These are phyloP conservation scores for Rhizophora apiculata DNA, from an alignment of 345 rosid genomes.

Conservation along the genomic window DNA sequence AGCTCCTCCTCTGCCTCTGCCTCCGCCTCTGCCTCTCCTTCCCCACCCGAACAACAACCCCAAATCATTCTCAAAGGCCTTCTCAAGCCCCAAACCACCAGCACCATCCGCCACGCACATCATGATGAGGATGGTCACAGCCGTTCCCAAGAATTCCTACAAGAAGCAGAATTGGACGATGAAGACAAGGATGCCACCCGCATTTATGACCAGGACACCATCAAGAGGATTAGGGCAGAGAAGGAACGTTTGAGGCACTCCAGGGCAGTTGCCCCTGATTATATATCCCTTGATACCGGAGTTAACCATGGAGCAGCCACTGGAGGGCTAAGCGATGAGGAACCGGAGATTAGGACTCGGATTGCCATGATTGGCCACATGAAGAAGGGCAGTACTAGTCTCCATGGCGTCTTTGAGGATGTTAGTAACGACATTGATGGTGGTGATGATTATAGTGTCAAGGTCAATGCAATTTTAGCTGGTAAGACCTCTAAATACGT, in stretches of 20 bases:
- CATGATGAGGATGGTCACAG: no score
- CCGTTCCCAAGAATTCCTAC: neutral
- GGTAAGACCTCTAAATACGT: no score
- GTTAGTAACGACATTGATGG: constrained; percentile 8
- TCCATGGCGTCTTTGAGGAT: constrained; percentile 71
- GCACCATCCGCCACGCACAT: neutral
- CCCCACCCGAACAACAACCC: constrained; percentile 26
- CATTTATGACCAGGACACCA: constrained; percentile 48
- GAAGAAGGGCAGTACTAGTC: constrained; percentile 31
- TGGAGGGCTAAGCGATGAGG: constrained; percentile 81
- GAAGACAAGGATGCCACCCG: constrained; percentile 17
- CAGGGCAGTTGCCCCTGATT: constrained; percentile 61
- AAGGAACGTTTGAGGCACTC: constrained; percentile 65
- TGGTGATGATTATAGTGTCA: constrained; percentile 18
- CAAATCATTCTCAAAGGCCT: constrained; percentile 55
- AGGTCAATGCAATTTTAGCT: neutral
- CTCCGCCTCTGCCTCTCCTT: neutral
- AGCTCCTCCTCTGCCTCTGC: neutral
- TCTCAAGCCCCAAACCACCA: constrained; percentile 30
- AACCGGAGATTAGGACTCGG: constrained; percentile 57
- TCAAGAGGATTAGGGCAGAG: constrained; percentile 63
- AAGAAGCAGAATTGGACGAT: constrained; percentile 16
- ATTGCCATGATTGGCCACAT: constrained; percentile 46
- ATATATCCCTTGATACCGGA: constrained; percentile 65
- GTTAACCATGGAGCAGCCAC: constrained; percentile 30